Conservation (phyloP, 2,329 filamentous ascomycete species). For the Fusarium succisae region DNA sequence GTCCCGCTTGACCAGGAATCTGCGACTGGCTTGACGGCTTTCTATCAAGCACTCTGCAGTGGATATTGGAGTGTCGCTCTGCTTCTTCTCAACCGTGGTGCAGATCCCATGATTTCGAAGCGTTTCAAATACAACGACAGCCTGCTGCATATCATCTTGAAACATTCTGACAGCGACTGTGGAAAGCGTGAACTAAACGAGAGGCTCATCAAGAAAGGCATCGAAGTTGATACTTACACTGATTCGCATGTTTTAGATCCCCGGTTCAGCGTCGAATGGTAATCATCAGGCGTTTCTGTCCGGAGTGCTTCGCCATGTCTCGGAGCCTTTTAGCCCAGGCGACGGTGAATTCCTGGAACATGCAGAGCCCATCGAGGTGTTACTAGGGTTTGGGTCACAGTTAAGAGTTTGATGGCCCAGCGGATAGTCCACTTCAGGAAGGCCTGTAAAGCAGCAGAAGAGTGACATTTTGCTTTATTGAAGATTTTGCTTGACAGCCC, state of each 20-base stretch:
- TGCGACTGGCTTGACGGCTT: not conserved
- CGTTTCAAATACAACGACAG: slow-evolving; percentile 1
- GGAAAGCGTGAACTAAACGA: not conserved
- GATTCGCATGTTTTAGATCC: not conserved
- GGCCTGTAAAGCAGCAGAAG: not conserved
- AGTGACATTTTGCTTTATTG: not conserved
- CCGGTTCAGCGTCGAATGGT: not conserved
- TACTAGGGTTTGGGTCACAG: not conserved
- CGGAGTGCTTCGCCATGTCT: not conserved
- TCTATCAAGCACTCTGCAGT: not conserved
- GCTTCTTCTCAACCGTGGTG: slow-evolving; percentile 1
- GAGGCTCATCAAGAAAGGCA: not conserved
- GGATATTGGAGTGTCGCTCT: not conserved
- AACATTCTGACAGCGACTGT: too few relatives aligned
- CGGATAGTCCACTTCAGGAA: slow-evolving; percentile 2
- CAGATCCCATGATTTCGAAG: slow-evolving; percentile 8
- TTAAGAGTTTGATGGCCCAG: not conserved
- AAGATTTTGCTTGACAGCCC: not conserved
- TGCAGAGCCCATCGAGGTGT: not conserved
- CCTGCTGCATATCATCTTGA: slow-evolving; percentile 17
- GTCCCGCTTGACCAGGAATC: not conserved
- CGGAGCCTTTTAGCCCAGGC: not conserved
- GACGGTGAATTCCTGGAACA: not conserved
- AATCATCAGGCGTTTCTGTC: slow-evolving; percentile 7
- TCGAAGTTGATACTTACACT: not conserved